These are phyloP conservation scores for Rhynchospora tenuis DNA, from an alignment of 176 grass and related monocot species.

Conservation along the genomic window DNA sequence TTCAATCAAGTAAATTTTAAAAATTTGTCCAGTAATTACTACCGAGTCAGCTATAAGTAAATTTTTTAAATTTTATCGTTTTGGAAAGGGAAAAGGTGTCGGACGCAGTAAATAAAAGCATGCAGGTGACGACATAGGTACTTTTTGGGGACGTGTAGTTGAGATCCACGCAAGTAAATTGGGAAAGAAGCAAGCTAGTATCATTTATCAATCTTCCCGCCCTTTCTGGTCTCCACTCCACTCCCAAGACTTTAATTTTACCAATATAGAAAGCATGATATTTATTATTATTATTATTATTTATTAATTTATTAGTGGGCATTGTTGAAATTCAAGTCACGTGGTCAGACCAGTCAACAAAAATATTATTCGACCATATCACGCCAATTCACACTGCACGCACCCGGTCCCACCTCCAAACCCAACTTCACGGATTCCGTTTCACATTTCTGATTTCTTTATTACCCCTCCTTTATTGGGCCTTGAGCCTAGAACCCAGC, in stretches of 20 bases:
- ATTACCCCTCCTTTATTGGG: background rate
- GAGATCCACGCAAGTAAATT: conserved; percentile 8
- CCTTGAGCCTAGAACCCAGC: too few relatives aligned
- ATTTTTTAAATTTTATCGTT: too few relatives aligned
- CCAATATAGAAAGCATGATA: background rate
- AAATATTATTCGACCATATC: conserved; percentile 5
- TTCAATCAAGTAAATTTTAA: background rate
- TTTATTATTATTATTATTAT: too few relatives aligned
- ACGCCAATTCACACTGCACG: background rate
- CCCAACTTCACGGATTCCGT: conserved; percentile 1
- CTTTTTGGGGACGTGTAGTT: background rate
- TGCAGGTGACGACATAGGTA: background rate
- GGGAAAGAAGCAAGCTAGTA: background rate
- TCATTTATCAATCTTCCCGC: background rate
- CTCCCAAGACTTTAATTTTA: background rate
- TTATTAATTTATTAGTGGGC: background rate
- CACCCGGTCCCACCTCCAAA: background rate
- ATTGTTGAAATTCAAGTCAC: conserved; percentile 7
- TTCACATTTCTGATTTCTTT: background rate
- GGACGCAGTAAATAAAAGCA: background rate
- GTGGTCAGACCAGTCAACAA: conserved; percentile 12
- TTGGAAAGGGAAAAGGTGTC: background rate
- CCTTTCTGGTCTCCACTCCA: background rate
- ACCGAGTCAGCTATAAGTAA: background rate
- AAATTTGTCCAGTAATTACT: background rate